Evolutionary conservation across 345 rosid genomes (phyloP).

Genomic region (Gossypium anomalum): DNA sequence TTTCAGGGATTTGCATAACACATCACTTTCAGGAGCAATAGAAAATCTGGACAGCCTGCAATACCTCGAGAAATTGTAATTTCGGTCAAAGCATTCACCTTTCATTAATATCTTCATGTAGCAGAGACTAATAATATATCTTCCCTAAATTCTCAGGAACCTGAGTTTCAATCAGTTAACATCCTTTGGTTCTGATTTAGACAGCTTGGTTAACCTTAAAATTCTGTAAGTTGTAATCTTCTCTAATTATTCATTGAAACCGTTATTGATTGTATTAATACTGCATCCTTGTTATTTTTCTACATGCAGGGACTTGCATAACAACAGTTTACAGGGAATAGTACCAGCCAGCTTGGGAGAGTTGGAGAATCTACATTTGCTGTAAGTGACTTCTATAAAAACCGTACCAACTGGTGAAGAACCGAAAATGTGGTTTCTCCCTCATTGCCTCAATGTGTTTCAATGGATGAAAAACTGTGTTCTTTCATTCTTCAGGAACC

Average conservation of each 20-base stretch:
- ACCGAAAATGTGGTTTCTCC: neutral
- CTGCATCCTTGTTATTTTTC: neutral
- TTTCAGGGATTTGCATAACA: slow-evolving; percentile 82
- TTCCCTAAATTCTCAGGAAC: slow-evolving; percentile 47
- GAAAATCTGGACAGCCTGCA: slow-evolving; percentile 76
- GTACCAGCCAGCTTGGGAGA: slow-evolving; percentile 74
- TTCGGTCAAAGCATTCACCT: slow-evolving; percentile 11
- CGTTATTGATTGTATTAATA: neutral
- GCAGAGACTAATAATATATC: slow-evolving; percentile 2
- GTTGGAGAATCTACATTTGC: slow-evolving; percentile 56
- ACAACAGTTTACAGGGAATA: slow-evolving; percentile 68
- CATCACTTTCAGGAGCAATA: slow-evolving; percentile 78
- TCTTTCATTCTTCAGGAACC: slow-evolving; percentile 48
- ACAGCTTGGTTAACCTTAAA: slow-evolving; percentile 57
- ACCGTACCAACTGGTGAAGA: neutral
- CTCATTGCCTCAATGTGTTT: neutral
- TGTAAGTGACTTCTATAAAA: slow-evolving; percentile 46
- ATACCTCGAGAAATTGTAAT: slow-evolving; percentile 72
- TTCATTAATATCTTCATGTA: neutral
- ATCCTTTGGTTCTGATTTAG: slow-evolving; percentile 69
- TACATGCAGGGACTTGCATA: slow-evolving; percentile 68
- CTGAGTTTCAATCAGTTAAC: slow-evolving; percentile 75
- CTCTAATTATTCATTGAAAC: neutral
- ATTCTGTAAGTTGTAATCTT: slow-evolving; percentile 55
- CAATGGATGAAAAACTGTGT: neutral